These are phyloP conservation scores for Patellaria atrata DNA, from an alignment of 495 filamentous ascomycete species.

Conservation along the genomic window DNA sequence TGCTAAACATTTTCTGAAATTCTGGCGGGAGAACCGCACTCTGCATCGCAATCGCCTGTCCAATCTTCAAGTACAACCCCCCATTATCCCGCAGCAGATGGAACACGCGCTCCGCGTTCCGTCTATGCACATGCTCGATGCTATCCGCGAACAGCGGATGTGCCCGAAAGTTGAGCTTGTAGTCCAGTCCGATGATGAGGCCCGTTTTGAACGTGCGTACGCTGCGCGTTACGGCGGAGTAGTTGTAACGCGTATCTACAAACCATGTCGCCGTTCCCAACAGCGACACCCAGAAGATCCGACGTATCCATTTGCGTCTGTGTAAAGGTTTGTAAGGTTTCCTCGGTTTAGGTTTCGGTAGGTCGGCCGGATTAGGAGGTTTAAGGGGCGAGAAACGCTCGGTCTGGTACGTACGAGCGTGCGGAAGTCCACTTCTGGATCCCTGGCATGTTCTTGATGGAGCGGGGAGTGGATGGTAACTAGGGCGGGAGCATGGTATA, in stretches of 20 bases:
- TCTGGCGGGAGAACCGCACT: conserved; percentile 81
- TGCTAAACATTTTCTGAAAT: conserved; percentile 86
- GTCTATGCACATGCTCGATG: conserved; percentile 57
- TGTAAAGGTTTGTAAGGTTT: conserved; percentile 44
- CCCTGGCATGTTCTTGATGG: background rate
- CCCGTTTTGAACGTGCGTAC: conserved; percentile 66
- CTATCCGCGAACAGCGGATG: conserved; percentile 53
- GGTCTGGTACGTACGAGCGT: conserved; percentile 13
- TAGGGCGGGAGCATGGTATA: conserved; percentile 4
- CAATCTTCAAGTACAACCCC: conserved; percentile 92
- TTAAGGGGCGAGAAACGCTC: conserved; percentile 32
- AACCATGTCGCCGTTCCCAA: conserved; percentile 45
- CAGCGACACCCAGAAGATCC: conserved; percentile 49
- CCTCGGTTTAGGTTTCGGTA: conserved; percentile 51
- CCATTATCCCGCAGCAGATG: conserved; percentile 72
- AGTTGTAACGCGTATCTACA: conserved; percentile 59
- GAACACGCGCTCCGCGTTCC: conserved; percentile 70
- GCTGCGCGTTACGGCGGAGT: conserved; percentile 63
- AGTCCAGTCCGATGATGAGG: conserved; percentile 73
- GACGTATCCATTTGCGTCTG: conserved; percentile 56
- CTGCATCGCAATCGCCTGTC: conserved; percentile 97
- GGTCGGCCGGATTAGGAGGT: conserved; percentile 65
- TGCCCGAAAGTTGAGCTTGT: conserved; percentile 89
- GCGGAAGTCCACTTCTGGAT: conserved; percentile 1
- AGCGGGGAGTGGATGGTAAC: background rate